phyloP scores from a whole-genome alignment of 768 basidiomycete genomes.

The Kwoniella bestiolae region DNA sequence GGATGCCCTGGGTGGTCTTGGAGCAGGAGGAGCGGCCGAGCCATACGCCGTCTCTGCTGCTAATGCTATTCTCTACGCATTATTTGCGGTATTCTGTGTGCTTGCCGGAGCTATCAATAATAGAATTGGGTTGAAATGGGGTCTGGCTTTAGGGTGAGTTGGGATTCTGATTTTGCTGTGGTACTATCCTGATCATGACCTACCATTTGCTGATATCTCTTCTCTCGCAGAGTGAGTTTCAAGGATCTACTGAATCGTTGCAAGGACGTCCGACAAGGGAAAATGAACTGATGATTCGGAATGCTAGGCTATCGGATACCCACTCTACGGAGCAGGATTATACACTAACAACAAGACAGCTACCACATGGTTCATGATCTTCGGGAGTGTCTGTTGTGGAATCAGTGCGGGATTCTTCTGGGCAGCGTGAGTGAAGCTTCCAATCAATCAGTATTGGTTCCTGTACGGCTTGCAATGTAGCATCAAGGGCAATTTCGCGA shows the following conservation, averaged over 20 bases:
- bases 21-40: conserved; percentile 41
- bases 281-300: not conserved
- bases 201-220: too few relatives aligned
- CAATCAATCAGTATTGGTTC: too few relatives aligned
- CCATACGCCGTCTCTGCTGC: conserved; percentile 41
- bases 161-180: too few relatives aligned
- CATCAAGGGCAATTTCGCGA: not conserved
- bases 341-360: conserved; percentile 43
- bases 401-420: conserved; percentile 48
- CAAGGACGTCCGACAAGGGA: not conserved
- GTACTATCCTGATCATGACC: too few relatives aligned
- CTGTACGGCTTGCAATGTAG: too few relatives aligned
- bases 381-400: conserved; percentile 45
- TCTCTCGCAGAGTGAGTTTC: too few relatives aligned
- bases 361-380: conserved; percentile 48
- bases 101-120: conserved; percentile 41
- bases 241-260: not conserved
- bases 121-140: conserved; percentile 40
- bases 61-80: conserved; percentile 37
- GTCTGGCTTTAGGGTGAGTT: conserved; percentile 39
- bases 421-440: conserved; percentile 29
- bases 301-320: conserved; percentile 34
- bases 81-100: conserved; percentile 39
- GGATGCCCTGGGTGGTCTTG: conserved; percentile 42
- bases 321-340: conserved; percentile 47